Evolutionary conservation across 1,139 yeast genomes (phyloP).

Genomic region (Blastobotrys buckinghamii): DNA sequence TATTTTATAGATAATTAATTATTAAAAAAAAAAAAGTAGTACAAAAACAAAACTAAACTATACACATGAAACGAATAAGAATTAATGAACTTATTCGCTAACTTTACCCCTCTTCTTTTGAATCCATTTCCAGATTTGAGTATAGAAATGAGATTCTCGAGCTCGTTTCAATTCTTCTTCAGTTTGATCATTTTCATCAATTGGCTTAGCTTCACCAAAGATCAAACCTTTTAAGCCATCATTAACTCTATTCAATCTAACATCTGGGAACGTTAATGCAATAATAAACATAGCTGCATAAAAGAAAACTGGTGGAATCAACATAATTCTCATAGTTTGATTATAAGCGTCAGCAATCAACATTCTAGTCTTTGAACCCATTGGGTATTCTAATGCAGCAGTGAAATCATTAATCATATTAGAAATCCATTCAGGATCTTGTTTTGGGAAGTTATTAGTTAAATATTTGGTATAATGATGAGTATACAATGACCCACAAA

Average conservation of each 20-base stretch:
- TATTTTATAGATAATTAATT: no score
- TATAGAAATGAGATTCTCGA: background rate
- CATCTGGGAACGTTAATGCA: constrained; percentile 9
- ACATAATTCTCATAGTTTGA: constrained; percentile 12
- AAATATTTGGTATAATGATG: constrained; percentile 14
- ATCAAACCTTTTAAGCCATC: constrained; percentile 7
- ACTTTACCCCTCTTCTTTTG: background rate
- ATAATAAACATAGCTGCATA: constrained; percentile 13
- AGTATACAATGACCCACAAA: constrained; percentile 17
- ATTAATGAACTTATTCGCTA: no score
- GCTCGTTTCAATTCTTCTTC: background rate
- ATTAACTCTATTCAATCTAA: constrained; percentile 9
- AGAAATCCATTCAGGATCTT: constrained; percentile 9
- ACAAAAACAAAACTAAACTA: no score
- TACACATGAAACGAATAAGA: no score
- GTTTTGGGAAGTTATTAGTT: constrained; percentile 8
- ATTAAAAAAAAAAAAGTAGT: no score
- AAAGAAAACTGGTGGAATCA: constrained; percentile 14
- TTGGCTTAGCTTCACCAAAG: constrained; percentile 2
- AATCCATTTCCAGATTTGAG: background rate
- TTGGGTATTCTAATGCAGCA: constrained; percentile 11
- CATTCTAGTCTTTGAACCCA: constrained; percentile 11
- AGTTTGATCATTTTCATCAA: background rate
- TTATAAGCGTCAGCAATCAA: constrained; percentile 13
- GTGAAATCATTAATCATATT: constrained; percentile 14